Evolutionary conservation across 176 grass and related monocot genomes (phyloP).

Genomic region (bread wheat (Triticum aestivum)): DNA sequence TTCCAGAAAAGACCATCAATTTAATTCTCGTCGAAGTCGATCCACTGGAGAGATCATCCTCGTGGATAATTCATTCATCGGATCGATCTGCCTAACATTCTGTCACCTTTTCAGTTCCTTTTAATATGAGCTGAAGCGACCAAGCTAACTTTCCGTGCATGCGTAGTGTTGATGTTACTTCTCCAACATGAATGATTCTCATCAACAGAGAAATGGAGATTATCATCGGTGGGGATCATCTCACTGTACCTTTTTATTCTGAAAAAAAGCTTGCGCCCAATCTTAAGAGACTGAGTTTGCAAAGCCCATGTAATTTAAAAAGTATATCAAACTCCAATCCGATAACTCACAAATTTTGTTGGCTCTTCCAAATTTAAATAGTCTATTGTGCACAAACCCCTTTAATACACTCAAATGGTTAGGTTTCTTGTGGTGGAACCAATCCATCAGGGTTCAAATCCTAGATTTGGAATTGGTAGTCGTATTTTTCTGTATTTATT

Average conservation of each 20-base stretch:
- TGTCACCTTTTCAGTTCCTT: not conserved
- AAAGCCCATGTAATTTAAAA: not conserved
- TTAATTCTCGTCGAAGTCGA: not conserved
- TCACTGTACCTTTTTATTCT: not conserved
- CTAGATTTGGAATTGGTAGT: too few relatives aligned
- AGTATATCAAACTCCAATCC: not conserved
- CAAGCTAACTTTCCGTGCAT: not conserved
- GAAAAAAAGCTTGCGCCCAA: not conserved
- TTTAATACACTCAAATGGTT: too few relatives aligned
- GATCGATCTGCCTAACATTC: slow-evolving; percentile 39
- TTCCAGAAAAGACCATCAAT: not conserved
- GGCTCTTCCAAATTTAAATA: not conserved
- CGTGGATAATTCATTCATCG: slow-evolving; percentile 32
- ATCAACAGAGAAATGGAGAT: not conserved
- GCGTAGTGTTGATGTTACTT: slow-evolving; percentile 25
- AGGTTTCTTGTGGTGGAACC: too few relatives aligned
- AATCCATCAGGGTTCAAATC: too few relatives aligned
- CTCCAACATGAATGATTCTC: slow-evolving; percentile 22
- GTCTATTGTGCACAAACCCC: too few relatives aligned
- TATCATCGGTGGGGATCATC: not conserved
- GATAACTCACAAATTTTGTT: not conserved
- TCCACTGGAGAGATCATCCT: slow-evolving; percentile 26
- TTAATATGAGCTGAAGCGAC: slow-evolving; percentile 15
- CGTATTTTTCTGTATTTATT: too few relatives aligned
- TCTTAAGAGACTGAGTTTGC: not conserved